A percentile compares a stretch with the other conserved stretches of the same genome.
Evolutionary conservation across 164 flowering plant genomes (phyloP).

Genomic region (Houttuynia cordata): DNA sequence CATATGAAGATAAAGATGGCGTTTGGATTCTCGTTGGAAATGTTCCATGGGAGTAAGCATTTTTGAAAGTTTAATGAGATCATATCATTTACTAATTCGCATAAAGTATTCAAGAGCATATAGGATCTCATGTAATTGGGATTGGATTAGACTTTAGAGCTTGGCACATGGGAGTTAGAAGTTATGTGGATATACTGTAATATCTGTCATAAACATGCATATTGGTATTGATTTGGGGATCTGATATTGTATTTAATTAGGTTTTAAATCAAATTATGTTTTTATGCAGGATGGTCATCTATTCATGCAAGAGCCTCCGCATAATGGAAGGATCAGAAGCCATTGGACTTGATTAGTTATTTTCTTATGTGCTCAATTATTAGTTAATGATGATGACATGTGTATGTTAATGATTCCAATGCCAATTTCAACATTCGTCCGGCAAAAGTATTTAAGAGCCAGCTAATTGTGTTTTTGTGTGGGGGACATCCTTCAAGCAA

Average conservation of each 20-base stretch:
- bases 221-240: background rate
- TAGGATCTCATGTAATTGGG: no score
- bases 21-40: conserved; percentile 93
- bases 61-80: no score
- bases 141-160: background rate
- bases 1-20: conserved; percentile 83
- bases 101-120: no score
- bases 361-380: background rate
- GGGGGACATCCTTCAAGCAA: background rate
- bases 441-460: background rate
- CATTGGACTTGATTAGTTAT: conserved; percentile 30
- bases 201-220: no score
- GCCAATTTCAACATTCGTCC: no score
- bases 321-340: conserved; percentile 43
- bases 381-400: background rate
- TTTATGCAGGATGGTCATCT: conserved; percentile 30
- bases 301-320: conserved; percentile 39
- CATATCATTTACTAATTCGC: no score
- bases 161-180: no score
- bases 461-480: background rate
- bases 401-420: no score
- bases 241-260: background rate
- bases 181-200: background rate
- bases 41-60: conserved; percentile 84
- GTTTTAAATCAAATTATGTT: background rate